Base-by-base conservation (phyloP, 2,329 filamentous ascomycete genomes). In the Botrytis porri region DNA sequence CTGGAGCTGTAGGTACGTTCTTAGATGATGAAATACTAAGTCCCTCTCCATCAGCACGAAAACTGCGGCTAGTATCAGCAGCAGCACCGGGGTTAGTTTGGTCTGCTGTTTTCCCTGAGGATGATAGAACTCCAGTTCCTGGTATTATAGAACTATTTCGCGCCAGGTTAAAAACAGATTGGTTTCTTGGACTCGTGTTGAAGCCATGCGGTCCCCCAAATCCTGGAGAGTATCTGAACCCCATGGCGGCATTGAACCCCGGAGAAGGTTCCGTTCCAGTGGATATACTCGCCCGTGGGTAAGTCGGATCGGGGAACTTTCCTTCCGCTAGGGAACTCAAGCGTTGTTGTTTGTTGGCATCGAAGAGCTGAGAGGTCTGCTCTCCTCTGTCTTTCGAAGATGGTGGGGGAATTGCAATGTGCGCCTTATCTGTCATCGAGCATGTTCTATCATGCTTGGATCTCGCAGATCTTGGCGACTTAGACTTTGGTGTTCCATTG, bases 151-250 rank as follows among this genome's bases (percentile, higher is more conserved):
- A 69, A 18, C 48, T 25, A 25, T 22, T 57, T 32, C 18, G 65
- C 37, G 25, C 20, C n/a, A 16, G 10, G 32, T 32, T 57, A 32
- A 69, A 43, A 20, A 37, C 37, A 69, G 29, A 67, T 29, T 67
- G 45, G 8, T 39, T 54, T 32, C 25, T 67, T 35, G 70, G 25
- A 43, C 63, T 61, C 29, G 62, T 12, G n/a, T 59, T 59, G 18
- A 72, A 72, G 16, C 70, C 70, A 14, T 25, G 41, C 29, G 63
- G 39, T 35, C 70, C 70, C 20, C 70, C 70, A 41, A 72, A 72
- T 12, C 70, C 70, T 25, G 70, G 70, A 37, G 70, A 72, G 25
- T 69, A 72, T 60, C 25, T 72, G 20, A 60, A 72, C 8, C 70
- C 63, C 70, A 69, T 45, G 1, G 70, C 63, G 12, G 67, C 43